phyloP scores from a whole-genome alignment of 169 alveolate species.

The Plasmodium malariae region DNA sequence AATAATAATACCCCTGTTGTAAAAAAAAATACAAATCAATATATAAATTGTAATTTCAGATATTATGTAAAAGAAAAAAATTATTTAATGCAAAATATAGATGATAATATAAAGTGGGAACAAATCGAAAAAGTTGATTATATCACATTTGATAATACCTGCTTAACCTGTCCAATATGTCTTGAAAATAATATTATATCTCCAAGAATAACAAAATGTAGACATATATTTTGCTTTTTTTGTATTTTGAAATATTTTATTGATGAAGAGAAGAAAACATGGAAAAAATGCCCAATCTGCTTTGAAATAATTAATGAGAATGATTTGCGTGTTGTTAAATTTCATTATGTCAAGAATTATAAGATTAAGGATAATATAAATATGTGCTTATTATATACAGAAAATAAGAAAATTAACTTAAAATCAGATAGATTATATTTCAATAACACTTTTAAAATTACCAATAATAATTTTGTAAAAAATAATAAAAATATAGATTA shows the following conservation, averaged over 20 bases:
- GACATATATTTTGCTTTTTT: constrained; percentile 80
- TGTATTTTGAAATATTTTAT: constrained; percentile 80
- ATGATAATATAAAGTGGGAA: constrained; percentile 75
- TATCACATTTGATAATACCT: constrained; percentile 76
- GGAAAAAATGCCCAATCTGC: constrained; percentile 69
- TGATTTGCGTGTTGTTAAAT: constrained; percentile 48
- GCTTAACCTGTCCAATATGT: constrained; percentile 80
- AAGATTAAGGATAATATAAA: constrained; percentile 34
- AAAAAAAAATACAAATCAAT: constrained; percentile 54
- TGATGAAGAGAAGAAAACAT: constrained; percentile 51
- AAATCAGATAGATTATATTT: constrained; percentile 35
- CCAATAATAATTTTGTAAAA: constrained; percentile 62
- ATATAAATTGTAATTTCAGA: constrained; percentile 71
- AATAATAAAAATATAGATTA: constrained; percentile 33
- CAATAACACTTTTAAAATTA: constrained; percentile 58
- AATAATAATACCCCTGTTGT: not conserved
- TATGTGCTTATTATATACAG: constrained; percentile 61
- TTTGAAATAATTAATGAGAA: constrained; percentile 60
- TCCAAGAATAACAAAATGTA: constrained; percentile 79
- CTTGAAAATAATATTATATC: constrained; percentile 78
- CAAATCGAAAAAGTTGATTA: constrained; percentile 79
- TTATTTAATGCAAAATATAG: constrained; percentile 32
- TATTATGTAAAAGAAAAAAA: constrained; percentile 65
- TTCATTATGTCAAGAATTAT: constrained; percentile 63
- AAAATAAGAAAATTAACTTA: constrained; percentile 50